Conservation (phyloP, 1,139 yeast species). For the Pichia sp. region DNA sequence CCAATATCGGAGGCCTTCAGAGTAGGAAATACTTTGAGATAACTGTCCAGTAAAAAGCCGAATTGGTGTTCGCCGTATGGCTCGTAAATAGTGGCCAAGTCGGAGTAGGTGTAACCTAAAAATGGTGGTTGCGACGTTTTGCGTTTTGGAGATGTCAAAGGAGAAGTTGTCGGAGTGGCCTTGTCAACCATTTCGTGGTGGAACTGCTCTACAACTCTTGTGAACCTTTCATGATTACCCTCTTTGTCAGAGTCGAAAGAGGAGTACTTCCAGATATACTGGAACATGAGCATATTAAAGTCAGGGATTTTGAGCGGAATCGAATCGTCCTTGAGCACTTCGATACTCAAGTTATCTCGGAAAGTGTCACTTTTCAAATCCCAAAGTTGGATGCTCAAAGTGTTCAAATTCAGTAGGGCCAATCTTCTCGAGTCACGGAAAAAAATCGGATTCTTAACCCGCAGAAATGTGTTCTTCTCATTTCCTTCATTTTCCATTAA, state of each 20-base stretch:
- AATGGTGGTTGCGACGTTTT: not conserved
- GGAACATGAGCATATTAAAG: conserved; percentile 19
- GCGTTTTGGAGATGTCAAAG: not conserved
- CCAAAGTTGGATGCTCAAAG: conserved; percentile 25
- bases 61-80: conserved; percentile 11
- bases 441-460: conserved; percentile 20
- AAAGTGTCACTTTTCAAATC: conserved; percentile 7
- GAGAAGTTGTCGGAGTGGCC: not conserved
- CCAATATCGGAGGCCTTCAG: not conserved
- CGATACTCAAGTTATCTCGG: conserved; percentile 18
- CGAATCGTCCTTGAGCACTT: conserved; percentile 14
- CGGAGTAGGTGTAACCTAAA: conserved; percentile 1
- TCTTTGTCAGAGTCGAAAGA: not conserved
- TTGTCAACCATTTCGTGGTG: not conserved
- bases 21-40: conserved; percentile 8
- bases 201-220: not conserved
- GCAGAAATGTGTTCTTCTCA: not conserved
- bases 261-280: conserved; percentile 18
- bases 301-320: conserved; percentile 22
- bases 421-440: conserved; percentile 18
- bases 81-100: conserved; percentile 5
- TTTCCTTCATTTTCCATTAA: conserved; percentile 10
- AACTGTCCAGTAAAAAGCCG: conserved; percentile 9
- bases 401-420: conserved; percentile 23
- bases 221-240: not conserved